Evolutionary conservation across 1,139 yeast species (phyloP), one percentile per base, ranked within the genome.

Genomic region (Geotrichum restrictum): DNA sequence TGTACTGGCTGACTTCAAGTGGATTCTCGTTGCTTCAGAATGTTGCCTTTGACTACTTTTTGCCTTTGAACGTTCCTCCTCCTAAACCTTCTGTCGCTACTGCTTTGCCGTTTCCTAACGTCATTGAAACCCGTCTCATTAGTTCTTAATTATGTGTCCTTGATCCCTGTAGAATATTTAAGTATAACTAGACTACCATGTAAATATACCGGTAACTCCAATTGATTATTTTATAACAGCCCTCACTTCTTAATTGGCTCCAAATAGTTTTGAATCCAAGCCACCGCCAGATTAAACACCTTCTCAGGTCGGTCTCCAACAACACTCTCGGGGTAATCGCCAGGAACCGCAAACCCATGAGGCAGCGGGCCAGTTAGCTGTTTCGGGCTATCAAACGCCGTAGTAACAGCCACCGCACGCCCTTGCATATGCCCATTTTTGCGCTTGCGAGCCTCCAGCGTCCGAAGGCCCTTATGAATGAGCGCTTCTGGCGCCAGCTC

Each of bases 1-100:
- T 88, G 31, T 91, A 88, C 68, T 91, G 98, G 98, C 75, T 88
- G 32, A 81, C 91, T 46, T 88, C 96, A 0, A 91, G 88, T 65
- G 63, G 77, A 1, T 89, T 76, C 64, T 89, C 96, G 1, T 71
- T 88, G 57, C 58, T 80, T 0, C 97, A 89, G 62, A 91, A 89
- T 64, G 67, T 85, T 13, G 56, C 85, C n/a, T 70, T 91, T 65
- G 95, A 89, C 64, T 72, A 76, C 59, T 71, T 76, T 46, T 71
- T 84, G 62, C 96, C 96, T 0, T 53, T 69, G 7, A 41, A 46
- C 33, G 27, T 21, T 16, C 22, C 37, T 16, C 49, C 49, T 13
- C 39, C 18, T 8, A 18, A 18, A 19, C 46, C 48, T 2, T 34
- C 54, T 2, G 29, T 27, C 8, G 54, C 48, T 3, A 34, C 54